Evolutionary conservation across 306 rosid genomes (phyloP), one percentile per base, ranked within the genome.

Genomic region (Prunus persica): DNA sequence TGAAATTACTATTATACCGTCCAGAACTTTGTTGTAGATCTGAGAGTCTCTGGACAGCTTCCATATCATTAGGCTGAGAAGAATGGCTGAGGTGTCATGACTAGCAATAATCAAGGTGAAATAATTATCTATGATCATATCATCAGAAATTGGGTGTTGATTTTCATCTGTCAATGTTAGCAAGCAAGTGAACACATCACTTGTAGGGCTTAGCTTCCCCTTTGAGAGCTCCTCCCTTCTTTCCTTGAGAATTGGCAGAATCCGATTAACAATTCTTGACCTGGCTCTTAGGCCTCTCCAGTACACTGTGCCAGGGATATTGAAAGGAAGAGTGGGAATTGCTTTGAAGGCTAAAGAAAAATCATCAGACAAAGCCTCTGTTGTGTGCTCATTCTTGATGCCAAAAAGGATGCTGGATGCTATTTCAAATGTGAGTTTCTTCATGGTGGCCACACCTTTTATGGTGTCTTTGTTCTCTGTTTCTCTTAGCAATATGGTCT

Each of bases 111-210:
- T 67, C 38, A 85, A 32, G 38, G 83, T 76, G 62, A 85, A 72
- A 76, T 75, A 78, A 57, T 83, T 85, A 77, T 83, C 91, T 38
- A 64, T 60, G 7, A 87, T 83, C 8, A 66, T 24, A 52, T 80
- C 84, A 70, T 87, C 84, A 19, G 69, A 13, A n/a, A 85, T 13
- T 57, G 87, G 84, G 24, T 83, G 67, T 38, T 76, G 34, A 73
- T 80, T 81, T 81, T 87, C 89, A 80, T 85, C 91, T 76, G 79
- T 87, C 24, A 87, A 41, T 38, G 88, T 82, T 66, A 87, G 77
- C 73, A 85, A 50, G 56, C 86, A 73, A 11, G 84, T 69, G 20
- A 87, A 60, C 79, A 85, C 54, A 30, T 87, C 87, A 72, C 79
- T 83, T 6, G 81, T 66, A 52, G 87, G 78, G 60, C 67, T 87